Evolutionary conservation across 768 basidiomycete species (phyloP), one percentile per base, ranked within the genome.

Genomic region (Auriscalpium vulgare): DNA sequence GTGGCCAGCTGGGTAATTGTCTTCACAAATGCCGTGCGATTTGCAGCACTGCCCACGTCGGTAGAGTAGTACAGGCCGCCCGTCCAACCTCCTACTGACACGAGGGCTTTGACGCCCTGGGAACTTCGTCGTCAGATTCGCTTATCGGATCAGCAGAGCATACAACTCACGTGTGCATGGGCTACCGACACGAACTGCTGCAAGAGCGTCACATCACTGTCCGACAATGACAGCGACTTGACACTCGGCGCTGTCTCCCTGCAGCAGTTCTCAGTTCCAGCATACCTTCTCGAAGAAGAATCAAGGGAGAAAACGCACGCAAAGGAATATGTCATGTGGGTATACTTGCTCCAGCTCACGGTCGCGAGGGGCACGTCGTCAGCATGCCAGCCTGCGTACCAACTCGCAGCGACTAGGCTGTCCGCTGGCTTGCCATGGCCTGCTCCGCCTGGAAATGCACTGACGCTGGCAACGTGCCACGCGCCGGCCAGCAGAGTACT

Each of bases 231-330:
- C 19, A 73, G 17, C 8, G 58, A 52, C 37, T 43, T 59, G 10
- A 60, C 61, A 29, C 69, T 56, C 19, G 61, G 58, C 16, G 58
- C 62, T 1, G 64, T 67, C 6, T 53, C 45, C 17, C 60, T 59
- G 6, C 3, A 17, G 4, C 34, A 35, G 14, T 21, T 10, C 14
- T 16, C 19, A 1, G 14, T 34, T 17, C 29, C 7, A 44, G 37
- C 2, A 5, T 40, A 21, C 21, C 3, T 47, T 36, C 29, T 10
- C 37, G 14, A 21, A 3, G 79, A 78, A 71, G 60, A 84, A 83
- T 76, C 83, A 60, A 85, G 84, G 43, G 82, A 76, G 9, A n/a
- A 16, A 4, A 79, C 79, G 71, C 61, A 85, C 84, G 76, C 84
- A 59, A 85, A 84, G 45, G 83, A 76, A 67, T 83, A 85, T 34